Percentiles rank a stretch among this genome's conserved stretches.
Conservation (phyloP, 1,284 basidiomycete genomes). For the Cerrena zonata region DNA sequence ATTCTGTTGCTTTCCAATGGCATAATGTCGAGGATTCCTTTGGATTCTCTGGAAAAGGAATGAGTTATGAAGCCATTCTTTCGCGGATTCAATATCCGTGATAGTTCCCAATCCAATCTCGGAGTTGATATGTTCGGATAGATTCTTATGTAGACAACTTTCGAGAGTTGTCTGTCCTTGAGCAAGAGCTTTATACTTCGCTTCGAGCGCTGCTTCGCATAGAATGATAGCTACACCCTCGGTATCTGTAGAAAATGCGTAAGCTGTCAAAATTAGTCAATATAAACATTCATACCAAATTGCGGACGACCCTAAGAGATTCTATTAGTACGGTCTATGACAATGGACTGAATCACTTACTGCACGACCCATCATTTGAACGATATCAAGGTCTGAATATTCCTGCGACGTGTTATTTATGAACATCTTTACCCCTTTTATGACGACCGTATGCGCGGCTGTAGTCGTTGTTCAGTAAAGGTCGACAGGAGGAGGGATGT, state of each 20-base stretch:
- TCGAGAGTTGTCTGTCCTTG: slow-evolving; percentile 73
- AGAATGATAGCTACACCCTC: slow-evolving; percentile 76
- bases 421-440: slow-evolving; percentile 75
- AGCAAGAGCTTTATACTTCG: slow-evolving; percentile 62
- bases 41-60: slow-evolving; percentile 82
- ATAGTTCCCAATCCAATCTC: slow-evolving; percentile 86
- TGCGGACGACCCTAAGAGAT: slow-evolving; percentile 77
- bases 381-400: slow-evolving; percentile 77
- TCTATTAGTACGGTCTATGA: neutral
- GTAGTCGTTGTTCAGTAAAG: neutral
- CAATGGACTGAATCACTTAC: slow-evolving; percentile 46
- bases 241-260: slow-evolving; percentile 46
- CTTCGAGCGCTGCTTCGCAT: slow-evolving; percentile 68
- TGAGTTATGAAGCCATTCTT: slow-evolving; percentile 73
- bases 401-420: slow-evolving; percentile 61
- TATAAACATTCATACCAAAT: slow-evolving; percentile 54
- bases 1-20: slow-evolving; percentile 49
- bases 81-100: slow-evolving; percentile 58
- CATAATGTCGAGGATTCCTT: slow-evolving; percentile 76
- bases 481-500: neutral
- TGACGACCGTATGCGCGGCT: slow-evolving; percentile 78
- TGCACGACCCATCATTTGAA: slow-evolving; percentile 82
- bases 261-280: slow-evolving; percentile 1
- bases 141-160: slow-evolving; percentile 76
- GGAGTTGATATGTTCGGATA: slow-evolving; percentile 87